Evolutionary conservation across 2,329 filamentous ascomycete genomes (phyloP).

Genomic region (Blastomyces gilchristii): DNA sequence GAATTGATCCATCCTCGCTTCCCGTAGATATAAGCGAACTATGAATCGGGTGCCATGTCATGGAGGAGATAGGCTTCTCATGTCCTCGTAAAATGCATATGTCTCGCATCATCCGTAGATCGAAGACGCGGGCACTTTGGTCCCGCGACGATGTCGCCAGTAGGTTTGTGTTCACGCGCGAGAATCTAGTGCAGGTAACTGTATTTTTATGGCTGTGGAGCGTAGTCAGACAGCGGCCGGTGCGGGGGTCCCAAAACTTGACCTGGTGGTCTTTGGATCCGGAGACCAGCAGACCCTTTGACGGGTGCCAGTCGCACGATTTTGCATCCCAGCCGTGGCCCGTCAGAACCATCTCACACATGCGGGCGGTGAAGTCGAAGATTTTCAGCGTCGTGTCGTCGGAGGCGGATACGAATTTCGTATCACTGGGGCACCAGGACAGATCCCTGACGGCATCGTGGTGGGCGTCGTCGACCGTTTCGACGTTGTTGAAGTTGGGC

Average conservation of each 20-base stretch:
- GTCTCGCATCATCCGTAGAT: constrained; percentile 96
- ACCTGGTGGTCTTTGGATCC: constrained; percentile 96
- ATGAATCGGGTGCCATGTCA: constrained; percentile 91
- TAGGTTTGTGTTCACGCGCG: constrained; percentile 70
- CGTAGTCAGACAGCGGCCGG: constrained; percentile 78
- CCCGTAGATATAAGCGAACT: constrained; percentile 81
- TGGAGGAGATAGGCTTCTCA: constrained; percentile 87
- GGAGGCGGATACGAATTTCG: constrained; percentile 91
- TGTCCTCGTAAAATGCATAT: constrained; percentile 87
- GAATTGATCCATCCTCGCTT: constrained; percentile 77
- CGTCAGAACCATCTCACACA: constrained; percentile 70
- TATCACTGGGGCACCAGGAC: constrained; percentile 85
- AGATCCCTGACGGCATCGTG: constrained; percentile 82
- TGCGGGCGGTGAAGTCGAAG: constrained; percentile 83
- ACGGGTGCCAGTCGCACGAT: constrained; percentile 93
- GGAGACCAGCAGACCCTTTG: constrained; percentile 85
- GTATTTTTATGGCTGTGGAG: constrained; percentile 96
- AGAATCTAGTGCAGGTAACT: constrained; percentile 85
- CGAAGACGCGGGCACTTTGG: constrained; percentile 85
- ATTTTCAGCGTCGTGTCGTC: constrained; percentile 92
- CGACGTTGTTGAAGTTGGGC: constrained; percentile 97
- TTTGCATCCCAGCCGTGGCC: constrained; percentile 99
- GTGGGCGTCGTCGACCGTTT: constrained; percentile 78
- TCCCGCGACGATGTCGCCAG: constrained; percentile 89
- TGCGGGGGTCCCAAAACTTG: constrained; percentile 96